Evolutionary conservation across 1,284 basidiomycete species (phyloP).

Genomic region (Schizopora paradoxa): DNA sequence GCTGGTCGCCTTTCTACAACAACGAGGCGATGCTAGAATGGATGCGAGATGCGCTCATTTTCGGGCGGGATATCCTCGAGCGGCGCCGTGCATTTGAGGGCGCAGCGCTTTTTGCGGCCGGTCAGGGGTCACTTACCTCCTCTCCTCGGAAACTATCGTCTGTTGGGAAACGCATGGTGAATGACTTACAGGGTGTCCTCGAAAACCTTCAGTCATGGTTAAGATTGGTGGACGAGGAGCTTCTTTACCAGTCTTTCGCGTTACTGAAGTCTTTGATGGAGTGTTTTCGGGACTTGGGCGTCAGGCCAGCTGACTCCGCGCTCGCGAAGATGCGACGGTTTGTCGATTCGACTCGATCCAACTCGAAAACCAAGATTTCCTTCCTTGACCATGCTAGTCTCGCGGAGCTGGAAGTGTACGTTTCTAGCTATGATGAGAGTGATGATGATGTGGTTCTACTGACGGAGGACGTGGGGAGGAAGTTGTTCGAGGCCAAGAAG

Average conservation of each 20-base stretch:
- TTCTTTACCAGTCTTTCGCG: constrained; percentile 82
- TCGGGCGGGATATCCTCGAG: constrained; percentile 78
- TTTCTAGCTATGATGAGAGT: constrained; percentile 49
- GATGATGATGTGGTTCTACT: constrained; percentile 53
- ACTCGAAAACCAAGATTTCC: constrained; percentile 46
- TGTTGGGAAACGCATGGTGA: constrained; percentile 69
- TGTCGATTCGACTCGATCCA: constrained; percentile 43
- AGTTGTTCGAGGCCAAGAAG: constrained; percentile 3
- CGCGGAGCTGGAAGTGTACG: constrained; percentile 49
- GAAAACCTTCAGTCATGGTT: constrained; percentile 80
- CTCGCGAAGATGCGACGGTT: constrained; percentile 55
- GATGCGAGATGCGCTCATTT: constrained; percentile 96
- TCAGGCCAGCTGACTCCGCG: constrained; percentile 45
- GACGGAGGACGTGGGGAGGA: no score
- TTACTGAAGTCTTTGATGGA: constrained; percentile 73
- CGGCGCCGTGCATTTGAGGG: constrained; percentile 76
- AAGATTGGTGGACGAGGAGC: constrained; percentile 83
- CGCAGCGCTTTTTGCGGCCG: constrained; percentile 42
- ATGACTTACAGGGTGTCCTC: constrained; percentile 72
- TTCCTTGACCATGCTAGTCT: constrained; percentile 45
- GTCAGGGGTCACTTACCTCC: constrained; percentile 22
- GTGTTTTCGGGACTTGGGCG: constrained; percentile 54
- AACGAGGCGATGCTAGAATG: constrained; percentile 84
- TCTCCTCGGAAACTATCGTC: constrained; percentile 38
- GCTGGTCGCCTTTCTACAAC: constrained; percentile 78